These are phyloP conservation scores for Aspergillus ostianus DNA, from an alignment of 495 filamentous ascomycete species.

Conservation along the genomic window DNA sequence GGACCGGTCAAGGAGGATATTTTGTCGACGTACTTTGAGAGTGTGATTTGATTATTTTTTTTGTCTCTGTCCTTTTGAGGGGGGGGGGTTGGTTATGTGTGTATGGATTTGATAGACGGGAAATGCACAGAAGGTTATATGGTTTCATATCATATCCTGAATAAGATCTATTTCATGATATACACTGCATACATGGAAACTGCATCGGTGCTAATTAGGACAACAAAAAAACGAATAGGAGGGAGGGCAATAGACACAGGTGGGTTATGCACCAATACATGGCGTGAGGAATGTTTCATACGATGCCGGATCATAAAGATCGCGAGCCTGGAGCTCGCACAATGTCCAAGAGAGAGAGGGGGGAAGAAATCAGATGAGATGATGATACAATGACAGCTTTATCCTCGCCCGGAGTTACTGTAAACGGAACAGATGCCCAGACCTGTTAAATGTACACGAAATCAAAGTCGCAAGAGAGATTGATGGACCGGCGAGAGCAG, in stretches of 20 bases:
- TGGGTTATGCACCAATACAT: no score
- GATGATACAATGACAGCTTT: slow-evolving; percentile 20
- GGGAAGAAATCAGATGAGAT: slow-evolving; percentile 5
- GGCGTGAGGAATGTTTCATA: slow-evolving; percentile 9
- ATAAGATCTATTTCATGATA: slow-evolving; percentile 26
- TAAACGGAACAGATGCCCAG: slow-evolving; percentile 16
- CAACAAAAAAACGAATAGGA: neutral
- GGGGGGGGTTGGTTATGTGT: neutral
- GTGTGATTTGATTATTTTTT: slow-evolving; percentile 33
- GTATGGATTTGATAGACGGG: neutral
- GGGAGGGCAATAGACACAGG: neutral
- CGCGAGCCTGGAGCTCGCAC: slow-evolving; percentile 11
- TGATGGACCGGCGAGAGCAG: neutral
- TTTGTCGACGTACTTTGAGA: slow-evolving; percentile 52
- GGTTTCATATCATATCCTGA: neutral
- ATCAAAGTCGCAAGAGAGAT: neutral
- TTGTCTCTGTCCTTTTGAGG: no score
- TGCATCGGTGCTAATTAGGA: neutral
- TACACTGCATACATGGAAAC: slow-evolving; percentile 25
- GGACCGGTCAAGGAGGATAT: slow-evolving; percentile 40
- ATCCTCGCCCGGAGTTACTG: slow-evolving; percentile 15
- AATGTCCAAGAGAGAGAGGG: slow-evolving; percentile 7
- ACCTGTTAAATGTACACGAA: slow-evolving; percentile 18
- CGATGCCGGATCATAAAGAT: slow-evolving; percentile 16
- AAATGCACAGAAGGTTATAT: neutral